These are phyloP conservation scores for Ophiocordyceps camponoti-floridani DNA, from an alignment of 2,329 filamentous ascomycete species.

Conservation along the genomic window DNA sequence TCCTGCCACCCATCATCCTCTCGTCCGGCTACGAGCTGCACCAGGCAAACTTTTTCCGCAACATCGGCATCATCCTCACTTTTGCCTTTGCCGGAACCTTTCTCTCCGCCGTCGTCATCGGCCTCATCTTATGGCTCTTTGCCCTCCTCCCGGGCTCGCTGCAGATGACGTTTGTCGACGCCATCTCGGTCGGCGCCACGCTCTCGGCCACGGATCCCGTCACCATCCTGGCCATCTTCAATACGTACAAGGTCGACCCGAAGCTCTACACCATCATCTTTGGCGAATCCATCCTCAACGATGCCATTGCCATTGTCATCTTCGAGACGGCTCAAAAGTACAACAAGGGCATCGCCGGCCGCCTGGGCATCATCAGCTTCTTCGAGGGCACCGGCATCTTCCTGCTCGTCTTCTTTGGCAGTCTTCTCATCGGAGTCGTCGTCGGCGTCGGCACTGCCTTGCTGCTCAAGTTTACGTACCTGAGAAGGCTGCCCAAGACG, in stretches of 20 bases:
- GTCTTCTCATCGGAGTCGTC: constrained; percentile 70
- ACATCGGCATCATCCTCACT: constrained; percentile 91
- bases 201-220: constrained; percentile 94
- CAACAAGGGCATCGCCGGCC: constrained; percentile 53
- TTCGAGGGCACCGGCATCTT: constrained; percentile 90
- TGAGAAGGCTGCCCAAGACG: constrained; percentile 84
- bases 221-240: constrained; percentile 96
- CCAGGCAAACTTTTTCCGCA: constrained; percentile 97
- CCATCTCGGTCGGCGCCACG: constrained; percentile 89
- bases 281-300: constrained; percentile 93
- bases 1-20: constrained; percentile 95
- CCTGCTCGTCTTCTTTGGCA: constrained; percentile 90
- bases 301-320: constrained; percentile 94
- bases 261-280: constrained; percentile 99
- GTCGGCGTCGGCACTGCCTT: constrained; percentile 80
- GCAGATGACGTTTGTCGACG: constrained; percentile 81
- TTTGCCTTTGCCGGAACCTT: constrained; percentile 97
- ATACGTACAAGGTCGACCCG: constrained; percentile 96
- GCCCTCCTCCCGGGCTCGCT: constrained; percentile 71
- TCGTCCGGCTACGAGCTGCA: constrained; percentile 95
- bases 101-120: constrained; percentile 89
- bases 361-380: constrained; percentile 62
- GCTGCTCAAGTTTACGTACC: constrained; percentile 83
- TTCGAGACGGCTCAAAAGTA: constrained; percentile 96
- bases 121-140: constrained; percentile 75